Percentiles rank a stretch among this genome's conserved stretches.
Conservation (phyloP, 495 filamentous ascomycete genomes). For the Aspergillus steynii region DNA sequence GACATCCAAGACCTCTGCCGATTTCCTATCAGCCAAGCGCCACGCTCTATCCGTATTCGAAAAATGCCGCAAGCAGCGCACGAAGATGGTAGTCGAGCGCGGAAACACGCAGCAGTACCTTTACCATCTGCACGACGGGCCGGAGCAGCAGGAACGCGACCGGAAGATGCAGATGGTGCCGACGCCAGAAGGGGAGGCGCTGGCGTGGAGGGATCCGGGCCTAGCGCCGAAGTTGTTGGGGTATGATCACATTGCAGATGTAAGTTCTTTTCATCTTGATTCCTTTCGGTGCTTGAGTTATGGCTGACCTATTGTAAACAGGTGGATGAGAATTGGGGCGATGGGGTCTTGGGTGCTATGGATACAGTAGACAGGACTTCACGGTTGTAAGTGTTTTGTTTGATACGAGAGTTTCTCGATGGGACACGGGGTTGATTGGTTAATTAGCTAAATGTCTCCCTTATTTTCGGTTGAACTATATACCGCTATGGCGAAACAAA, state of each 20-base stretch:
- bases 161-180: slow-evolving; percentile 45
- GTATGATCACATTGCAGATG: slow-evolving; percentile 45
- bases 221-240: slow-evolving; percentile 44
- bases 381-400: neutral
- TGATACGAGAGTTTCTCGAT: no score
- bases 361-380: neutral
- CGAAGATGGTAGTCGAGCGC: slow-evolving; percentile 43
- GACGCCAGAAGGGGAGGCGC: slow-evolving; percentile 42
- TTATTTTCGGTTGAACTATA: no score
- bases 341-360: no score
- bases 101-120: slow-evolving; percentile 51
- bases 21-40: slow-evolving; percentile 31
- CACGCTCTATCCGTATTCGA: slow-evolving; percentile 47
- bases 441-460: no score
- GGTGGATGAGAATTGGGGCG: neutral
- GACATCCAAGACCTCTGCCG: slow-evolving; percentile 26
- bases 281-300: neutral
- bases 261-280: slow-evolving; percentile 16
- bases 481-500: no score
- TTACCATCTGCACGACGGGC: slow-evolving; percentile 53
- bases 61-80: slow-evolving; percentile 45
- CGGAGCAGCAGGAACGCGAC: slow-evolving; percentile 50
- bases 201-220: slow-evolving; percentile 49
- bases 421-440: no score
- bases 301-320: neutral